Percentiles rank a stretch among this genome's conserved stretches.
phyloP scores from a whole-genome alignment of 2,329 filamentous ascomycete genomes.

The Fusarium proliferatum region DNA sequence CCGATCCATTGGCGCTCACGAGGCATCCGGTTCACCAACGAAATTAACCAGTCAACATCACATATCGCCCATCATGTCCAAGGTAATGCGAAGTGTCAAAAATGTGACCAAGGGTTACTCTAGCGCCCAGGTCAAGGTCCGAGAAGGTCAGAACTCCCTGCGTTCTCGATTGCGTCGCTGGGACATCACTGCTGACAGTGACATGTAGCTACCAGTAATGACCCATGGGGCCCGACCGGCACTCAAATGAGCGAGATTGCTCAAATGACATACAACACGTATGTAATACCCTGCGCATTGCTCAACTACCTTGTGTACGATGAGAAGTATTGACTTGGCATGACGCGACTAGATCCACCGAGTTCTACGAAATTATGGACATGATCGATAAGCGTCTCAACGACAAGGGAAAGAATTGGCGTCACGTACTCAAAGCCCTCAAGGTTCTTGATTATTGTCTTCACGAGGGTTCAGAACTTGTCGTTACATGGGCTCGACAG shows the following conservation, averaged over 20 bases:
- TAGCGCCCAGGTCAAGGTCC: conserved; percentile 94
- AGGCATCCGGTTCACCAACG: conserved; percentile 23
- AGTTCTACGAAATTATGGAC: conserved; percentile 99
- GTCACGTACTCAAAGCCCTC: conserved; percentile 95
- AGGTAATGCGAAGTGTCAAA: conserved; percentile 96
- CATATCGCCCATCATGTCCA: conserved; percentile 77
- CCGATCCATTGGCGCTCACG: conserved; percentile 36
- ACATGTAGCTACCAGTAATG: conserved; percentile 91
- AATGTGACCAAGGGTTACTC: conserved; percentile 99
- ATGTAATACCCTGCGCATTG: conserved; percentile 53
- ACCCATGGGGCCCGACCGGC: conserved; percentile 97
- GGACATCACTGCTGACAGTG: conserved; percentile 32
- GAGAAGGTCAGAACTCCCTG: conserved; percentile 77
- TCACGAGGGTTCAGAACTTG: conserved; percentile 94
- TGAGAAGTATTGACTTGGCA: conserved; percentile 32
- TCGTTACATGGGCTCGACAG: conserved; percentile 97
- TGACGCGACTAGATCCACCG: conserved; percentile 75
- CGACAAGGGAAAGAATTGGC: conserved; percentile 99
- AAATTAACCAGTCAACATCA: conserved; percentile 10
- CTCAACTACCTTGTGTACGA: background rate
- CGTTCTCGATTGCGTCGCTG: background rate
- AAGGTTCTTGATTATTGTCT: conserved; percentile 98
- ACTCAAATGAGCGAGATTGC: conserved; percentile 99
- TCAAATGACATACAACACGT: conserved; percentile 98
- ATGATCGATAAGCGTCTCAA: conserved; percentile 99